Base-by-base conservation (phyloP, 2,329 filamentous ascomycete genomes). In the Paecilomyces dactylethromorphus region DNA sequence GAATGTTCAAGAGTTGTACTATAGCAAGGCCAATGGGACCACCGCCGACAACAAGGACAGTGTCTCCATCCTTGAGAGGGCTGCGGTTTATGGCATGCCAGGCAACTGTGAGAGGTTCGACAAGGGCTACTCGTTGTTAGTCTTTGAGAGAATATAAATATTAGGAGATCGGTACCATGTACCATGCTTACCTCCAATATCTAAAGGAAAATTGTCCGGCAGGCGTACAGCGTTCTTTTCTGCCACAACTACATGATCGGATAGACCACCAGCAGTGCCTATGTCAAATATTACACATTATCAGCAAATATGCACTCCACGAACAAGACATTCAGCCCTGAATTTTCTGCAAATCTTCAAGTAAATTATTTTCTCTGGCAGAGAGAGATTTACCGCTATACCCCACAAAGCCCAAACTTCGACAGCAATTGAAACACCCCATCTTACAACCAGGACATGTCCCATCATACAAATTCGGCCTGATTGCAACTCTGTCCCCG, bases 21-120 rank as follows among this genome's bases (percentile, higher is more conserved):
- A 87, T 76, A 0, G 83, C 82, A 12, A 87, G 74, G 0, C 84
- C 85, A 54, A 88, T 87, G 0, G 85, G 85, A 0, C 85, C 85
- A 1, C 82, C 84, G 8, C 85, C 85, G 2, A 86, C 73, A 3
- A 88, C 78, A 29, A 87, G 67, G 5, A 79, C 81, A 0, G 76
- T 76, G 11, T 80, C 76, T 1, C 77, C 78, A 6, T 63, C 58
- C 8, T 74, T 73, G 29, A 84, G 64, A 0, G 79, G 76, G 2
- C 76, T 76, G 32, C 80, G 78, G 7, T 76, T 76, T 12, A 85
- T 79, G 0, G 84, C 85, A 64, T 88, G 85, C 84, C 84, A 87
- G 29, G 82, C 84, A 0, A 88, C 84, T 0, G 83, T 76, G 7
- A 88, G 73, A 0, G 86, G 86, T 64, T 88, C 85, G 11, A 87